These are phyloP conservation scores for Chenopodium quinoa DNA, from an alignment of 148 eudicot species.

Conservation along the genomic window DNA sequence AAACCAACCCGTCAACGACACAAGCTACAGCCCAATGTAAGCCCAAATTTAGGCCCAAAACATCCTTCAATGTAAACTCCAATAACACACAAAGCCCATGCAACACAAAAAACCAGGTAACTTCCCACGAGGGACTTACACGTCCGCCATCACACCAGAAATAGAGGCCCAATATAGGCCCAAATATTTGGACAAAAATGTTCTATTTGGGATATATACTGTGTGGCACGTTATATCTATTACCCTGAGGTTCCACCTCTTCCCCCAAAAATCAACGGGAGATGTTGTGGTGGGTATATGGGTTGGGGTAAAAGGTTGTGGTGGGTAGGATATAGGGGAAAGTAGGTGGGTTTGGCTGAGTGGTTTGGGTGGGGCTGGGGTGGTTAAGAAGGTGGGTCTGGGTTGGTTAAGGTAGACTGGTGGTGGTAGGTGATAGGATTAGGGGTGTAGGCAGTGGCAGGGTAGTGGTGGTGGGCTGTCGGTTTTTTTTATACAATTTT, in stretches of 20 bases:
- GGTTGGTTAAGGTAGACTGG: too few species aligned
- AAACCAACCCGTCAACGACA: constrained; percentile 51
- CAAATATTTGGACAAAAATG: constrained; percentile 1
- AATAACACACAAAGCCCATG: constrained; percentile 50
- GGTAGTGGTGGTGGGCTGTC: too few species aligned
- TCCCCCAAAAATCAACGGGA: constrained; percentile 56
- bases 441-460: too few species aligned
- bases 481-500: too few species aligned
- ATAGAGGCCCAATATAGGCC: constrained; percentile 27
- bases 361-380: too few species aligned
- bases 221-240: constrained; percentile 35
- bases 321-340: too few species aligned
- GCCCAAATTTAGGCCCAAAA: constrained; percentile 27
- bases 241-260: constrained; percentile 54
- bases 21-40: constrained; percentile 36
- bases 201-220: constrained; percentile 36
- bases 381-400: too few species aligned
- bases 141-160: constrained; percentile 36
- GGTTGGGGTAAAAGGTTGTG: too few species aligned
- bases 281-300: constrained; percentile 29
- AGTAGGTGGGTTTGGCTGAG: too few species aligned
- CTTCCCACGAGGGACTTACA: constrained; percentile 58
- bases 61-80: constrained; percentile 37
- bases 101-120: constrained; percentile 58
- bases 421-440: too few species aligned